Evolutionary conservation across 2,329 filamentous ascomycete genomes (phyloP).

Genomic region (Exophiala lecanii-corni): DNA sequence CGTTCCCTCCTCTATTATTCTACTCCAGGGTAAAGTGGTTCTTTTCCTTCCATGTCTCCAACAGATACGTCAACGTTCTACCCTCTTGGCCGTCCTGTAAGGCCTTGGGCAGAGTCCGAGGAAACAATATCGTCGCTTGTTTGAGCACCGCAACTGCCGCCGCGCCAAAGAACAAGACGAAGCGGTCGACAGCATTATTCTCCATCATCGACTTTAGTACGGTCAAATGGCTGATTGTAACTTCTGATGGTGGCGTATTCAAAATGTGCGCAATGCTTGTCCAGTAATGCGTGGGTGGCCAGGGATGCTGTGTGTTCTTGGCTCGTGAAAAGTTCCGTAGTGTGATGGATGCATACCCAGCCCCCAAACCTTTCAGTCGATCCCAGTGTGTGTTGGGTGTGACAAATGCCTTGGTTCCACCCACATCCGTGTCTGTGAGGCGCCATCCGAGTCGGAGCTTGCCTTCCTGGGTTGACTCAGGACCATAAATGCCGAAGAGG

Average conservation of each 20-base stretch:
- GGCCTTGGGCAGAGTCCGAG: conserved; percentile 37
- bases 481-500: conserved; percentile 76
- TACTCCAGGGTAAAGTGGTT: conserved; percentile 17
- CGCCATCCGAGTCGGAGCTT: conserved; percentile 69
- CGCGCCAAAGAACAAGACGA: conserved; percentile 76
- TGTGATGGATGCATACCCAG: conserved; percentile 77
- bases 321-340: conserved; percentile 72
- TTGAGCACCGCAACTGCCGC: conserved; percentile 67
- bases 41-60: conserved; percentile 33
- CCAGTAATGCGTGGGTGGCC: conserved; percentile 80
- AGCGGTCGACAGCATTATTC: conserved; percentile 66
- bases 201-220: conserved; percentile 66
- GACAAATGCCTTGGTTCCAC: conserved; percentile 49
- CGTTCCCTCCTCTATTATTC: too few relatives aligned
- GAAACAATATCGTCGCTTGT: conserved; percentile 69
- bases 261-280: conserved; percentile 67
- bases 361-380: conserved; percentile 76
- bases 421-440: conserved; percentile 45
- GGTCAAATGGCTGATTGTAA: conserved; percentile 68
- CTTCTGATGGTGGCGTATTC: conserved; percentile 63
- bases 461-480: conserved; percentile 66
- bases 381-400: conserved; percentile 70
- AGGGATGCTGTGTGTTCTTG: conserved; percentile 68
- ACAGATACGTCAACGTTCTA: conserved; percentile 27
- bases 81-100: conserved; percentile 25